A percentile compares a stretch with the other conserved stretches of the same genome.
phyloP scores from a whole-genome alignment of 108 stramenopile species.

The Nitzschia inconspicua region DNA sequence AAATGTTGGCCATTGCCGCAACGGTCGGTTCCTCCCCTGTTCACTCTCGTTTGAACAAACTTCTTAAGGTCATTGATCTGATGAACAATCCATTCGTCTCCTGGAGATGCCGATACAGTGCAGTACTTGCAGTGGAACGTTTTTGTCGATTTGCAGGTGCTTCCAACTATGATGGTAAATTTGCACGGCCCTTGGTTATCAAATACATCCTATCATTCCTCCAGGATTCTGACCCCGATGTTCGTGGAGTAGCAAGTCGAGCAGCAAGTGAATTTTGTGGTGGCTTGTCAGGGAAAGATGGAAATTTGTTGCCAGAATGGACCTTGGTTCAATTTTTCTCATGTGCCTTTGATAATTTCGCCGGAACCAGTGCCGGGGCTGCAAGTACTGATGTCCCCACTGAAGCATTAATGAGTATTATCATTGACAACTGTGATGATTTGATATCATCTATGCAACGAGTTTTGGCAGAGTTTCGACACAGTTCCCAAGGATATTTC shows the following conservation, averaged over 20 bases:
- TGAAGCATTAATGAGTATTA: not conserved
- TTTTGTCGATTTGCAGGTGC: conserved; percentile 3
- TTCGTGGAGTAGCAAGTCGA: conserved; percentile 36
- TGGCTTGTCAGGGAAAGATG: too few species aligned
- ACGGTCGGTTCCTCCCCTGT: not conserved
- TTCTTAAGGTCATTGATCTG: conserved; percentile 17
- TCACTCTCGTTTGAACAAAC: not conserved
- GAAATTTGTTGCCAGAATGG: too few species aligned
- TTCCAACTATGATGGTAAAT: not conserved
- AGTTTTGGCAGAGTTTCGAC: conserved; percentile 5
- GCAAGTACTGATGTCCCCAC: not conserved
- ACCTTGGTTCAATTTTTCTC: too few species aligned
- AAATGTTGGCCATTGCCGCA: conserved; percentile 37
- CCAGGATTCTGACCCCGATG: conserved; percentile 59
- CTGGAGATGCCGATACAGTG: conserved; percentile 45
- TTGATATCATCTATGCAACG: conserved; percentile 1
- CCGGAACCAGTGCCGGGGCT: too few species aligned
- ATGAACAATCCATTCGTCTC: conserved; percentile 28
- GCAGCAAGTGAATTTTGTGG: conserved; percentile 7
- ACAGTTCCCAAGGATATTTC: too few species aligned
- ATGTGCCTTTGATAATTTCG: too few species aligned
- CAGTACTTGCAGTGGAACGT: conserved; percentile 24
- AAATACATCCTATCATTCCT: conserved; percentile 18
- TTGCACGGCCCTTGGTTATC: not conserved
- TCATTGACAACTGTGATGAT: conserved; percentile 10